These are phyloP conservation scores for Echinosophora koreensis DNA, from an alignment of 306 rosid species.

Conservation along the genomic window DNA sequence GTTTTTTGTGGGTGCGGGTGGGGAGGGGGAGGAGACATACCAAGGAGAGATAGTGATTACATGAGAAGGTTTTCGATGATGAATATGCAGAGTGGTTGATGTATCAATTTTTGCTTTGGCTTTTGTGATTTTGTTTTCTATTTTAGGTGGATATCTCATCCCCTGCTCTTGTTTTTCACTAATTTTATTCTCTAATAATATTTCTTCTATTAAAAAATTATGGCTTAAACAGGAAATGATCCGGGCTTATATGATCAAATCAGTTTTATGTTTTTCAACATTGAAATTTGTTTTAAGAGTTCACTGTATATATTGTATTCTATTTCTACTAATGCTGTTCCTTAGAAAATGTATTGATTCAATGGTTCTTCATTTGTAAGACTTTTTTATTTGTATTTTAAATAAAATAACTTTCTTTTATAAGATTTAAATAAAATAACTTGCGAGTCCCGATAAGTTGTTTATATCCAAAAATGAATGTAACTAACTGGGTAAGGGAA, in stretches of 20 bases:
- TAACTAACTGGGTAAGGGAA: conserved; percentile 3
- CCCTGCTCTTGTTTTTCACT: background rate
- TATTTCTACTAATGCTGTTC: background rate
- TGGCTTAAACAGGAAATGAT: background rate
- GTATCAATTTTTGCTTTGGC: background rate
- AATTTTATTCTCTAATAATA: conserved; percentile 2
- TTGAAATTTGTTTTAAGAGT: conserved; percentile 10
- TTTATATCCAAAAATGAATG: background rate
- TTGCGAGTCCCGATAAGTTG: background rate
- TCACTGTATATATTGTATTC: background rate
- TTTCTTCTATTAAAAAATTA: background rate
- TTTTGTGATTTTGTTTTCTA: background rate
- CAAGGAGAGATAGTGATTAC: background rate
- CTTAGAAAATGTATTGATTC: conserved; percentile 9
- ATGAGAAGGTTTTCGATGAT: background rate
- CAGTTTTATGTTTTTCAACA: background rate
- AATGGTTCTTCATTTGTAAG: conserved; percentile 19
- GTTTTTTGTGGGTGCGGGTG: background rate
- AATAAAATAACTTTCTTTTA: no score
- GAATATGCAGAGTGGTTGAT: conserved; percentile 3
- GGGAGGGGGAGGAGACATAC: background rate
- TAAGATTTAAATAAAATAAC: background rate
- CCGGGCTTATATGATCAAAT: background rate
- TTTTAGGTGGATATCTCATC: background rate
- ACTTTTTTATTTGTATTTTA: conserved; percentile 8